Percentiles rank a stretch among this genome's conserved stretches.
These are phyloP conservation scores for Pythium phragmiticola DNA, from an alignment of 352 stramenopile species.

Conservation along the genomic window DNA sequence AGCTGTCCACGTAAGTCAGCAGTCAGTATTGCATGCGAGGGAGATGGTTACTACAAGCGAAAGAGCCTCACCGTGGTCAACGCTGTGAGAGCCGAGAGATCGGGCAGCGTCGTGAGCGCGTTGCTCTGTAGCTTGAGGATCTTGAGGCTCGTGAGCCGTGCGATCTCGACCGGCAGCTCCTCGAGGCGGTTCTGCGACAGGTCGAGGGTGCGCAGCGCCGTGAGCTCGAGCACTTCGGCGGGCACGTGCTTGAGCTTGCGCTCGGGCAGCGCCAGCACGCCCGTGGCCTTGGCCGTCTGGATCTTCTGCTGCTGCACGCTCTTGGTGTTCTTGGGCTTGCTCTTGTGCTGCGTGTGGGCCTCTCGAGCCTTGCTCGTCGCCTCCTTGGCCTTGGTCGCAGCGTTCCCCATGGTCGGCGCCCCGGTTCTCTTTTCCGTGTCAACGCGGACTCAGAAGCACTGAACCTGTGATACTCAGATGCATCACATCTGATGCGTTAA, in stretches of 20 bases:
- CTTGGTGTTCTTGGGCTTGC: constrained; percentile 80
- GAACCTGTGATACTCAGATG: constrained; percentile 6
- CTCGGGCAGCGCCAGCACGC: constrained; percentile 65
- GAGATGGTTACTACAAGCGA: background rate
- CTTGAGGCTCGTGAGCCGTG: constrained; percentile 49
- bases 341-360: constrained; percentile 64
- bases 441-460: constrained; percentile 11
- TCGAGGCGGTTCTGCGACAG: constrained; percentile 65
- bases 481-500: constrained; percentile 3
- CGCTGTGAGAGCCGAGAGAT: constrained; percentile 60
- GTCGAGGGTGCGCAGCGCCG: constrained; percentile 64
- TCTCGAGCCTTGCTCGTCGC: constrained; percentile 61
- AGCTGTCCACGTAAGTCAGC: constrained; percentile 33
- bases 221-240: constrained; percentile 47
- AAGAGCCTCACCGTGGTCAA: constrained; percentile 53
- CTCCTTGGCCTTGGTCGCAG: constrained; percentile 63
- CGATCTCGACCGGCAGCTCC: constrained; percentile 45
- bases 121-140: constrained; percentile 77
- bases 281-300: constrained; percentile 50
- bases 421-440: background rate
- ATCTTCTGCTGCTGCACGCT: constrained; percentile 81
- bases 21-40: background rate
- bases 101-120: constrained; percentile 49
- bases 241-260: constrained; percentile 81
- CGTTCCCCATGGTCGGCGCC: constrained; percentile 51